phyloP scores from a whole-genome alignment of 257 asterid genomes.

The Galeopsis tetrahit region DNA sequence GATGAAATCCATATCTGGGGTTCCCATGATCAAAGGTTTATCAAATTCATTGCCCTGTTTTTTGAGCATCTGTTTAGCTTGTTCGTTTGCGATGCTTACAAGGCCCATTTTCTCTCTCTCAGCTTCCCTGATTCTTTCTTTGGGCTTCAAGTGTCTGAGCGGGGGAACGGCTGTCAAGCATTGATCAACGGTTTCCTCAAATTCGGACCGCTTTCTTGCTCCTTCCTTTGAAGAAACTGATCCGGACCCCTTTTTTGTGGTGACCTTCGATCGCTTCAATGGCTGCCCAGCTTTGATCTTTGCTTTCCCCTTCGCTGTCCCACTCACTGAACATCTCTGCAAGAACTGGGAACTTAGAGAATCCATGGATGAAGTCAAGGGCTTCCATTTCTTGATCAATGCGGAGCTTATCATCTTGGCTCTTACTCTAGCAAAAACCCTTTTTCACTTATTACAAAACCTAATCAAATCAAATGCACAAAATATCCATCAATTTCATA shows the following conservation, averaged over 20 bases:
- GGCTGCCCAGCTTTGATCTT: slow-evolving; percentile 66
- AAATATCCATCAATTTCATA: neutral
- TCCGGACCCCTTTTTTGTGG: slow-evolving; percentile 61
- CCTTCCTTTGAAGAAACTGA: slow-evolving; percentile 46
- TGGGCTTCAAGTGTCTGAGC: slow-evolving; percentile 70
- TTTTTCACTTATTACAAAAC: neutral
- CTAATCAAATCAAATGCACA: slow-evolving; percentile 29
- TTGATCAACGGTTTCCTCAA: slow-evolving; percentile 65
- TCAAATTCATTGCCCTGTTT: slow-evolving; percentile 53
- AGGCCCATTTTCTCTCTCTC: slow-evolving; percentile 86
- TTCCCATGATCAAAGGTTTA: slow-evolving; percentile 63
- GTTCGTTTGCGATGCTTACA: slow-evolving; percentile 61
- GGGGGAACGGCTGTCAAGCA: slow-evolving; percentile 76
- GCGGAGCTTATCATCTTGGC: slow-evolving; percentile 43
- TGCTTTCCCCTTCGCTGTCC: slow-evolving; percentile 90
- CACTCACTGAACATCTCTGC: slow-evolving; percentile 84
- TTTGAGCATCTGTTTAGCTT: slow-evolving; percentile 63
- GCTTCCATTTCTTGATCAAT: slow-evolving; percentile 51
- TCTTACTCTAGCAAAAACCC: neutral
- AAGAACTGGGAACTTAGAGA: slow-evolving; percentile 54
- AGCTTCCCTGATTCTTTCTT: slow-evolving; percentile 69
- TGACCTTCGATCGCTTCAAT: slow-evolving; percentile 67
- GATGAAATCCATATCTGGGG: slow-evolving; percentile 82
- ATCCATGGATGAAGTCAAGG: slow-evolving; percentile 49
- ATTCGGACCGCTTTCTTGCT: slow-evolving; percentile 58